Base-by-base conservation (phyloP, 352 stramenopile genomes). In the Phytopythium sindhum region DNA sequence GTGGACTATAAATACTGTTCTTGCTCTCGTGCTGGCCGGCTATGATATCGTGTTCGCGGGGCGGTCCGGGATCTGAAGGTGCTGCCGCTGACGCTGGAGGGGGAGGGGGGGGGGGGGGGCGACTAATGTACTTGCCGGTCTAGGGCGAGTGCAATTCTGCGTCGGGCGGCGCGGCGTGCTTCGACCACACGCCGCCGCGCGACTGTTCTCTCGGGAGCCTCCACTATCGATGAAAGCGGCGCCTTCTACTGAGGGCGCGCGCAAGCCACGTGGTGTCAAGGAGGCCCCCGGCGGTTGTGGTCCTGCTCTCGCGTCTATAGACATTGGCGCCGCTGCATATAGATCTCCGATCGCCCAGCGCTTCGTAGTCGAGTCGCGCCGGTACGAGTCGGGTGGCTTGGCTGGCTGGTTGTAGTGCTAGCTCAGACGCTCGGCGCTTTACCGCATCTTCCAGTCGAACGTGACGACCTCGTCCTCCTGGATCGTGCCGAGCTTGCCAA, bases 401-500 rank as follows among this genome's bases (percentile, higher is more conserved):
- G 26, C 48, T 55, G 15, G 26, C 48, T 55, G 6, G 26, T 12
- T 55, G 19, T 21, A 29, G 2, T 15, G 6, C 19, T 26, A 19
- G 47, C n/a, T n/a, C n/a, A 31, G 12, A 1, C 19, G 48, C 19
- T 33, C 24, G 24, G 10, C 17, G 48, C 2, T 24, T 81, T 78
- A 89, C 67, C 75, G 73, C 70, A 73, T 80, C 73, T 89, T 91
- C 51, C 77, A 64, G 65, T 75, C 80, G 63, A 85, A 75, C n/a
- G 64, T 78, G 53, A 89, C 89, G 8, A 89, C 73, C 39, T 89
- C 69, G 68, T 91, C 65, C 57, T 91, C 82, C 65, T 76, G 64
- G 64, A 91, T 91, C 55, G 82, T 91, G 60, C 78, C 80, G 44
- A 91, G 79, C 47, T 77, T 78, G 52, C 78, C 78, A 56, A 87